Evolutionary conservation across 352 stramenopile genomes (phyloP), one percentile per base, ranked within the genome.

Genomic region (Pythium volutum): DNA sequence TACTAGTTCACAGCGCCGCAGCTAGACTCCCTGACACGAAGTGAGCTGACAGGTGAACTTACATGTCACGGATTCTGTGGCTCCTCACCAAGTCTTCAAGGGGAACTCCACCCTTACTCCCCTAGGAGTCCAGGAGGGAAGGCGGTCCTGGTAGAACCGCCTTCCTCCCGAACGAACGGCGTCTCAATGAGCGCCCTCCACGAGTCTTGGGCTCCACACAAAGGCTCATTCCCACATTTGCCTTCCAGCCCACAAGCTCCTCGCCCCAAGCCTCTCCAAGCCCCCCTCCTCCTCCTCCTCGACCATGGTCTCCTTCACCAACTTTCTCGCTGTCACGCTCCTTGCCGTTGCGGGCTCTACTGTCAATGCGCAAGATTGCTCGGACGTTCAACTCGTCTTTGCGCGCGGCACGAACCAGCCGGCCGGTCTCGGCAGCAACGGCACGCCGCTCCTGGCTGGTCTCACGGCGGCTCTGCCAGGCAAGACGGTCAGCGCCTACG

Each of bases 401-500:
- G 66, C 72, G 20, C 62, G 72, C 23, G 72, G 72, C 11, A 79
- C 59, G 18, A 62, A 60, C n/a, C 69, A 79, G 48, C 57, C 67
- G 29, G 41, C 56, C 12, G 69, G 69, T 26, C 49, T 74, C n/a
- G 69, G 69, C 5, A 60, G 64, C 18, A 62, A 43, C 18, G 66
- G 69, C 2, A 58, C 22, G 15, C 69, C 69, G 4, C 58, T 76
- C 16, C 59, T 71, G 10, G 69, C 50, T 15, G 69, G 55, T 22
- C 69, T 80, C 46, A 67, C 54, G 4, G 54, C 39, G 6, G 51
- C 56, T 10, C 53, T 75, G n/a, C 54, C 14, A 5, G 57, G 67
- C 42, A 75, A 69, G 64, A 73, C 57, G 48, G 64, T 76, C 31
- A 68, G 55, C n/a, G 70, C 64, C 5, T 74, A 79, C 50, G 68